Evolutionary conservation across 441 rosid genomes (phyloP).

Genomic region (Aquilaria agallochum): DNA sequence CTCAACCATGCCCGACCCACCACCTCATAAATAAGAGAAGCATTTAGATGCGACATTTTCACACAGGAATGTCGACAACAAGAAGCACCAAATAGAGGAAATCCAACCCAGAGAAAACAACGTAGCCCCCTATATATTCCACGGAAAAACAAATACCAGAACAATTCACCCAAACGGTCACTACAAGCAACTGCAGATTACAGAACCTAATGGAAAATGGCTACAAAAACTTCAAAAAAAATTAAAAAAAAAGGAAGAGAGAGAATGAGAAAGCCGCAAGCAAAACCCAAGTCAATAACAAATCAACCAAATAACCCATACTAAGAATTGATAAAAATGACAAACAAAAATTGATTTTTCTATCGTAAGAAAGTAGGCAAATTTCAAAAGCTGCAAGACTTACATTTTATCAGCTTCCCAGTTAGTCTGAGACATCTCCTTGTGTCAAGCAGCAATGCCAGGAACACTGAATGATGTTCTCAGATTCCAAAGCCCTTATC

Average conservation of each 20-base stretch:
- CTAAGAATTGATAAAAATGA: not conserved
- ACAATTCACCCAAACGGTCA: not conserved
- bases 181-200: slow-evolving; percentile 14
- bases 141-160: too few species aligned
- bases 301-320: not conserved
- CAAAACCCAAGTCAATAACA: not conserved
- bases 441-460: slow-evolving; percentile 28
- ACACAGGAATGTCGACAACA: too few species aligned
- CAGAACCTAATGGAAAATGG: slow-evolving; percentile 14
- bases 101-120: too few species aligned
- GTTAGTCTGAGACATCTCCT: slow-evolving; percentile 75
- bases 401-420: slow-evolving; percentile 99
- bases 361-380: not conserved
- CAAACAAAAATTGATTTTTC: slow-evolving; percentile 8
- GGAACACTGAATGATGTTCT: slow-evolving; percentile 35
- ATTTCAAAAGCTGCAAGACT: slow-evolving; percentile 16
- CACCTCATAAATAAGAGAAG: too few species aligned
- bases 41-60: too few species aligned
- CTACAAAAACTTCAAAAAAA: slow-evolving; percentile 14
- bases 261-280: slow-evolving; percentile 6
- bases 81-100: too few species aligned
- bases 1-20: too few species aligned
- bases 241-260: slow-evolving; percentile 9
- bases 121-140: too few species aligned
- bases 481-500: slow-evolving; percentile 27